Percentiles rank a stretch among this genome's conserved stretches.
Evolutionary conservation across 1,284 basidiomycete species (phyloP).

Genomic region (Volvariella surrecta): DNA sequence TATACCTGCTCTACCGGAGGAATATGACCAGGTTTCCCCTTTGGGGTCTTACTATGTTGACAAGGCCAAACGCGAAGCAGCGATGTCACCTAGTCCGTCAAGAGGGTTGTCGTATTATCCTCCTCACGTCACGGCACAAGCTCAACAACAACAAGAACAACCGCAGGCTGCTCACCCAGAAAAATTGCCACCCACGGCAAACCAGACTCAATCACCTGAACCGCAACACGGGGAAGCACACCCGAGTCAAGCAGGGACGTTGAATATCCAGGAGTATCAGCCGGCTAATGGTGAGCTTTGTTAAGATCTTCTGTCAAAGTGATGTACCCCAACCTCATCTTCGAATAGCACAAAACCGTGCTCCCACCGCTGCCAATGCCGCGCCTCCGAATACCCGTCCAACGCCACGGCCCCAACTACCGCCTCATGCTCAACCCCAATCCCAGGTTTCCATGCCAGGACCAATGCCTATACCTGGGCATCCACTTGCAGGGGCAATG

Average conservation of each 20-base stretch:
- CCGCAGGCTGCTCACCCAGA: constrained; percentile 5
- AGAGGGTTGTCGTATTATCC: constrained; percentile 31
- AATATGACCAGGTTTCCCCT: constrained; percentile 43
- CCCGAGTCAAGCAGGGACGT: constrained; percentile 8
- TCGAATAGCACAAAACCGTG: no score
- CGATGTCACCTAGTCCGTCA: constrained; percentile 20
- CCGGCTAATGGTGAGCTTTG: constrained; percentile 8
- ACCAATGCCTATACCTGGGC: background rate
- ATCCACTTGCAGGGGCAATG: background rate
- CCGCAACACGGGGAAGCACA: constrained; percentile 10
- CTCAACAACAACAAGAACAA: constrained; percentile 17
- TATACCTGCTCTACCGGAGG: constrained; percentile 66
- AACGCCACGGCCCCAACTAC: constrained; percentile 10
- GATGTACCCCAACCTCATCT: no score
- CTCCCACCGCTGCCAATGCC: no score
- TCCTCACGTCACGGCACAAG: constrained; percentile 32
- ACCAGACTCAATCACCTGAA: constrained; percentile 5
- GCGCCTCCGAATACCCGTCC: constrained; percentile 3
- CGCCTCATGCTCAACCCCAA: background rate
- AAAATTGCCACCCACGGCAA: constrained; percentile 19
- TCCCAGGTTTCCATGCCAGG: background rate
- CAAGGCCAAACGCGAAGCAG: constrained; percentile 20
- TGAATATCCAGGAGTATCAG: constrained; percentile 15
- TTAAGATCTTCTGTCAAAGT: background rate
- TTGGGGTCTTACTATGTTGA: constrained; percentile 33